Evolutionary conservation across 352 stramenopile genomes (phyloP).

Genomic region (Peronospora belbahrii): DNA sequence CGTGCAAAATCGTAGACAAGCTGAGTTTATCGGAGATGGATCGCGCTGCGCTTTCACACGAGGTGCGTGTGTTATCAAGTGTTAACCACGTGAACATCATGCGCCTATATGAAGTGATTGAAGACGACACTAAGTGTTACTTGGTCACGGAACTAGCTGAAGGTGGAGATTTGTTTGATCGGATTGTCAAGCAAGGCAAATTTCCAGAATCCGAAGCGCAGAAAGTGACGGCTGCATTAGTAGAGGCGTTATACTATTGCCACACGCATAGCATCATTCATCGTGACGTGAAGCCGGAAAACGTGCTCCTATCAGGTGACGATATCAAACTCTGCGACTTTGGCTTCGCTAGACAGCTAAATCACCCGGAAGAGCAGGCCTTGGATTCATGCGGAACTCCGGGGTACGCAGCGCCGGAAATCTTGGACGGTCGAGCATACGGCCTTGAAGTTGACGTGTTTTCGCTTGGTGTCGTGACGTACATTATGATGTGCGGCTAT

Average conservation of each 20-base stretch:
- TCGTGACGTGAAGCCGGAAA: slow-evolving; percentile 83
- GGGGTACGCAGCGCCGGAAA: slow-evolving; percentile 78
- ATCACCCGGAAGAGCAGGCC: slow-evolving; percentile 51
- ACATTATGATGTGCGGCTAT: slow-evolving; percentile 86
- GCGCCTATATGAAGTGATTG: slow-evolving; percentile 89
- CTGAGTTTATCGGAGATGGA: slow-evolving; percentile 61
- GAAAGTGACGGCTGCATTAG: slow-evolving; percentile 57
- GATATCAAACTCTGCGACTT: slow-evolving; percentile 84
- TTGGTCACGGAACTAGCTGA: slow-evolving; percentile 95
- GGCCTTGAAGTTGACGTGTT: slow-evolving; percentile 82
- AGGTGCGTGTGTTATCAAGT: slow-evolving; percentile 60
- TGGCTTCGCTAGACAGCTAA: slow-evolving; percentile 73
- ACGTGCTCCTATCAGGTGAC: slow-evolving; percentile 68
- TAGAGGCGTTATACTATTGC: slow-evolving; percentile 89
- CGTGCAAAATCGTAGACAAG: slow-evolving; percentile 85
- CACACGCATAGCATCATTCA: slow-evolving; percentile 85
- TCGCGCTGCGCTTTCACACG: slow-evolving; percentile 59
- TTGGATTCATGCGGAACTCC: slow-evolving; percentile 77
- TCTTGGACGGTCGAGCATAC: slow-evolving; percentile 76
- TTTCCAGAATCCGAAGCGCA: slow-evolving; percentile 61
- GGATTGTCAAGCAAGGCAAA: slow-evolving; percentile 80
- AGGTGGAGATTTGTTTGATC: slow-evolving; percentile 83
- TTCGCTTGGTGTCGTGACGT: slow-evolving; percentile 84
- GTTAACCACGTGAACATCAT: slow-evolving; percentile 87
- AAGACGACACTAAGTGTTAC: slow-evolving; percentile 94